Evolutionary conservation across 495 filamentous ascomycete genomes (phyloP), one percentile per base, ranked within the genome.

Genomic region (Umbilicaria muhlenbergii): DNA sequence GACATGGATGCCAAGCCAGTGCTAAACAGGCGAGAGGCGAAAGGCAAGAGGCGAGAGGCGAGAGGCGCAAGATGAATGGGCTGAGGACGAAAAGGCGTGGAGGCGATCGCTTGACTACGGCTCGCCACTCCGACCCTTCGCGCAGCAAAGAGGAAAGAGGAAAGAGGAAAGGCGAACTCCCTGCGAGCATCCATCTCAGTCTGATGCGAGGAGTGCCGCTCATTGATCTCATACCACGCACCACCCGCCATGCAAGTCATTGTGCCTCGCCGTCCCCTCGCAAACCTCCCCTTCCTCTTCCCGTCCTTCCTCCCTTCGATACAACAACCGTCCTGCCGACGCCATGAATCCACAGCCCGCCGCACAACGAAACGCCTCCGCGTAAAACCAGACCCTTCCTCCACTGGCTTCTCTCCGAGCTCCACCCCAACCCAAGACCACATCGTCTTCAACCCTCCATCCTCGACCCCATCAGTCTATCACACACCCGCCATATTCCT

Each of bases 391-490:
- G 79, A 86, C 61, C 67, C 74, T 11, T 80, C 81, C 42, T 89
- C 85, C 64, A 66, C 72, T 41, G 50, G 61, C 15, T 55, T 71
- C 10, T 50, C 61, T 32, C 50, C 53, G 2, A 28, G 24, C 24
- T 28, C 24, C 24, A 6, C 8, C 24, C 47, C 51, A 31, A 54
- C 65, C 19, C 61, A 71, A 34, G 68, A 78, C 49, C 71, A 84
- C 51, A 84, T 96, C 59, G 78, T 98, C 63, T 88, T 81, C 78
- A 96, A 95, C 65, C 91, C 91, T 35, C 91, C 91, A 6, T 80
- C 88, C n/a, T 77, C 84, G 31, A 72, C 75, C 0, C 74, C 92
- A 2, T 83, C 76, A 15, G 79, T 87, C 32, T 84, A 80, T 59
- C 75, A 92, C 58, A 98, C 91, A 3, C 91, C 91, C 28, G 67